A percentile compares a stretch with the other conserved stretches of the same genome.
These are phyloP conservation scores for Phyllosticta paracitricarpa DNA, from an alignment of 2,329 filamentous ascomycete species.

Conservation along the genomic window DNA sequence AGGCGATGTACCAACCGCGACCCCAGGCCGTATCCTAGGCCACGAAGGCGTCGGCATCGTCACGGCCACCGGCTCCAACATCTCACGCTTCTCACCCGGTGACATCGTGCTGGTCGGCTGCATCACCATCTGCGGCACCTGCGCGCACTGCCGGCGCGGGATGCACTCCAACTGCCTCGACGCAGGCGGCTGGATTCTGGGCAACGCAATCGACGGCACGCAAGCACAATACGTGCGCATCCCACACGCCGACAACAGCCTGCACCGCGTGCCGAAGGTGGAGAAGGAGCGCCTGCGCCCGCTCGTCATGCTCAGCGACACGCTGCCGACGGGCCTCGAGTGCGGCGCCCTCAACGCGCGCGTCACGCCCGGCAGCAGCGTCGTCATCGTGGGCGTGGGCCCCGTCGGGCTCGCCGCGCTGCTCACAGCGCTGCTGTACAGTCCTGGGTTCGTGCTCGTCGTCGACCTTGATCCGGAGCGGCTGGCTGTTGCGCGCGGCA, in stretches of 20 bases:
- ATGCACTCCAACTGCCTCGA: conserved; percentile 45
- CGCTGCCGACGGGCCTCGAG: conserved; percentile 48
- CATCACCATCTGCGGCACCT: conserved; percentile 43
- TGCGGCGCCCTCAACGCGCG: conserved; percentile 44
- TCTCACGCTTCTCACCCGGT: conserved; percentile 30
- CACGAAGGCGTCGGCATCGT: conserved; percentile 44
- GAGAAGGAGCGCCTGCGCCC: conserved; percentile 21
- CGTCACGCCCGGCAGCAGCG: conserved; percentile 42
- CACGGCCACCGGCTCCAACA: conserved; percentile 29
- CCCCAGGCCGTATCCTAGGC: conserved; percentile 38
- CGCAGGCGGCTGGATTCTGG: conserved; percentile 44
- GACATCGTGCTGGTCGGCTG: conserved; percentile 42
- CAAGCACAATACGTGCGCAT: conserved; percentile 49
- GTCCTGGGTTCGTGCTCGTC: conserved; percentile 41
- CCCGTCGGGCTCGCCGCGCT: conserved; percentile 47
- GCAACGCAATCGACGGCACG: conserved; percentile 44
- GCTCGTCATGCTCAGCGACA: conserved; percentile 45
- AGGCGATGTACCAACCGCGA: conserved; percentile 42
- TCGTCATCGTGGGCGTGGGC: conserved; percentile 47
- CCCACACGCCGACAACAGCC: conserved; percentile 40
- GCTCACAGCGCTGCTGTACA: conserved; percentile 46
- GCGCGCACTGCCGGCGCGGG: conserved; percentile 40
- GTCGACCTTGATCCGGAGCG: conserved; percentile 43
- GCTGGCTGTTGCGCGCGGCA: conserved; percentile 35
- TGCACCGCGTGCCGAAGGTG: conserved; percentile 35